Evolutionary conservation across 306 rosid genomes (phyloP).

Genomic region (Cucumis hystrix): DNA sequence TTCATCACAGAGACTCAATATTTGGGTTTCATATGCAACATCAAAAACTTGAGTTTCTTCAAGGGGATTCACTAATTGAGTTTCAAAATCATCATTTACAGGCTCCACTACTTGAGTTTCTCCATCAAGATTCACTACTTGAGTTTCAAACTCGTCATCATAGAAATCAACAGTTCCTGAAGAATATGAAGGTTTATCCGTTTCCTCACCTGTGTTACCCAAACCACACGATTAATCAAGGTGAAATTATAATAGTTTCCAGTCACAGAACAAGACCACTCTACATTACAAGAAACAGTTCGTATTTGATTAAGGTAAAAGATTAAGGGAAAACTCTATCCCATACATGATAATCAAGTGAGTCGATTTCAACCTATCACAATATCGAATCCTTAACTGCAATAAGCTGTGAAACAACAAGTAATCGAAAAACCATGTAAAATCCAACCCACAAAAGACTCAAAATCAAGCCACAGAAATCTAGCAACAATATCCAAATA

Average conservation of each 20-base stretch:
- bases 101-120: conserved; percentile 17
- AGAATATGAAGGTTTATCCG: conserved; percentile 13
- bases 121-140: conserved; percentile 17
- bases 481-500: not conserved
- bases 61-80: conserved; percentile 25
- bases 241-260: not conserved
- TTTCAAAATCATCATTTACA: conserved; percentile 22
- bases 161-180: conserved; percentile 24
- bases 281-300: not conserved
- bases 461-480: not conserved
- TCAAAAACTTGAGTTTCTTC: conserved; percentile 47
- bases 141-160: conserved; percentile 29
- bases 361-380: not conserved
- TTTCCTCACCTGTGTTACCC: conserved; percentile 10
- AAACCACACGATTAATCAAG: not conserved
- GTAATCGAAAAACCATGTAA: no score
- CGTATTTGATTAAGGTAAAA: not conserved
- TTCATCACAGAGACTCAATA: conserved; percentile 11
- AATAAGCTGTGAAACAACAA: not conserved
- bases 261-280: not conserved
- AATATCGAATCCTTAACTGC: not conserved
- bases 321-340: not conserved
- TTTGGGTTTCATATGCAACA: conserved; percentile 20
- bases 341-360: not conserved
- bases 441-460: not conserved